These are phyloP conservation scores for Cucurbita ficifolia DNA, from an alignment of 306 rosid species.

Conservation along the genomic window DNA sequence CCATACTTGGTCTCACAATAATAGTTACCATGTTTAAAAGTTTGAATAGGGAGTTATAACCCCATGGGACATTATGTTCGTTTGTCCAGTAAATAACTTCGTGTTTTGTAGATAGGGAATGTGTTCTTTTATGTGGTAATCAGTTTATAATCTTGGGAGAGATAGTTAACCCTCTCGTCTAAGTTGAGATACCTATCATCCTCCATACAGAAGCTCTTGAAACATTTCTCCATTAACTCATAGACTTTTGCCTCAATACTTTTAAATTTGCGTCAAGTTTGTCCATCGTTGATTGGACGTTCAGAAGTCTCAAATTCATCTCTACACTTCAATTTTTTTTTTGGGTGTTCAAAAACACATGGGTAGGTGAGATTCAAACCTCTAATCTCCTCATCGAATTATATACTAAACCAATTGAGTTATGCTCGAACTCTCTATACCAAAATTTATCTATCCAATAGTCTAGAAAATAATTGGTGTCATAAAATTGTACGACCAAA, in stretches of 20 bases:
- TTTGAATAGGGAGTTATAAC: too few relatives aligned
- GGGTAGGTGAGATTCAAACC: too few relatives aligned
- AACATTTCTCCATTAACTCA: neutral
- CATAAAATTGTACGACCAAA: neutral
- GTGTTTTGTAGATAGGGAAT: too few relatives aligned
- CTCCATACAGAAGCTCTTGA: neutral
- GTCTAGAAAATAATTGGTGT: neutral
- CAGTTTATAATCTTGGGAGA: too few relatives aligned
- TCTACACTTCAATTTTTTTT: neutral
- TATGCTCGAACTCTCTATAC: neutral
- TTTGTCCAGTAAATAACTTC: too few relatives aligned
- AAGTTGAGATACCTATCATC: too few relatives aligned
- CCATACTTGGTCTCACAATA: too few relatives aligned
- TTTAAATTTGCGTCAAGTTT: neutral
- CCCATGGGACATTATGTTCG: too few relatives aligned
- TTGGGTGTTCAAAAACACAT: too few relatives aligned
- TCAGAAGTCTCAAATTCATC: neutral
- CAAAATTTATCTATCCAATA: neutral
- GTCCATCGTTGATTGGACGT: neutral
- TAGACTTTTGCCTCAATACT: neutral
- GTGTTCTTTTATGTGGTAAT: too few relatives aligned
- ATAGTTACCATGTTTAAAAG: too few relatives aligned
- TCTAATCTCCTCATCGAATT: neutral
- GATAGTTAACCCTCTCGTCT: too few relatives aligned
- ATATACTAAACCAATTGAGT: neutral